phyloP scores from a whole-genome alignment of 495 filamentous ascomycete genomes.

The Saxophila tyrrhenica region DNA sequence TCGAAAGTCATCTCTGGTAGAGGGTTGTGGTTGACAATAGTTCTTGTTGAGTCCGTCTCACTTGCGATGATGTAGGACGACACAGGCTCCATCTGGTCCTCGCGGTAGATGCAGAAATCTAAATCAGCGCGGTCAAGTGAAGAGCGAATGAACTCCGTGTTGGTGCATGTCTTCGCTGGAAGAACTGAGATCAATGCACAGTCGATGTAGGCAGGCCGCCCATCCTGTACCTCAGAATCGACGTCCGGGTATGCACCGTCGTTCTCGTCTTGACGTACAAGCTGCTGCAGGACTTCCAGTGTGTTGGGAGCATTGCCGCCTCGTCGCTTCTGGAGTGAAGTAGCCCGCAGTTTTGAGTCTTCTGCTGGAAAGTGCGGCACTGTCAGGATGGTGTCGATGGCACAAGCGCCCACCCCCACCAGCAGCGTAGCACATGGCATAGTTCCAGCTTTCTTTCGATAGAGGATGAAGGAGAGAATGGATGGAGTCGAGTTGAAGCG shows the following conservation, averaged over 20 bases:
- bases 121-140: neutral
- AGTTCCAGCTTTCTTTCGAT: neutral
- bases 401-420: neutral
- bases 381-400: neutral
- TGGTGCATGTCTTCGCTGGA: neutral
- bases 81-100: neutral
- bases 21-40: neutral
- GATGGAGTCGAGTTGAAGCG: neutral
- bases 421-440: neutral
- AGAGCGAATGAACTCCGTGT: neutral
- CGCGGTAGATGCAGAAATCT: conserved; percentile 1
- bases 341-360: neutral
- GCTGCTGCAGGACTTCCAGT: neutral
- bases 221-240: too few species aligned
- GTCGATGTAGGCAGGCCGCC: neutral
- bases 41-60: neutral
- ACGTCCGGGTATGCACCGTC: too few species aligned
- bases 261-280: neutral
- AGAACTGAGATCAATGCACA: neutral
- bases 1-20: neutral
- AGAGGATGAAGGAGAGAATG: too few species aligned
- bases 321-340: neutral
- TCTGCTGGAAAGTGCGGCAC: neutral
- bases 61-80: neutral
- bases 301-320: neutral